Conservation (phyloP, 805 yeast genomes). For the Cyberlindnera japonica region DNA sequence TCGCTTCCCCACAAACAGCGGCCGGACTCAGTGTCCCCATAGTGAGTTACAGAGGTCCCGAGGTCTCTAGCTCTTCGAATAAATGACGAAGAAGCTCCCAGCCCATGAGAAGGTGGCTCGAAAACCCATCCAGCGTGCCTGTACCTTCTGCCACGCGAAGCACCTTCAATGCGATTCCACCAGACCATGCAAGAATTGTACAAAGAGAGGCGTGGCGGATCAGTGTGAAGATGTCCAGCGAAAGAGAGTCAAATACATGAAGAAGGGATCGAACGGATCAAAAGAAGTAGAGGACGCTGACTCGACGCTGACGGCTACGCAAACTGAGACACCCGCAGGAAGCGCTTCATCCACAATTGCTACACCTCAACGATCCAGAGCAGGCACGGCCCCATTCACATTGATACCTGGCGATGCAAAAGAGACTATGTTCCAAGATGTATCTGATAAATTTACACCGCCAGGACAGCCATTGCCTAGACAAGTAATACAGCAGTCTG, state of each 20-base stretch:
- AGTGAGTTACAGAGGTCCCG: neutral
- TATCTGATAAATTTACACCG: conserved; percentile 2
- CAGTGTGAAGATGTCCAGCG: conserved; percentile 57
- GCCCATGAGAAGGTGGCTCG: conserved; percentile 49
- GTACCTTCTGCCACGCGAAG: conserved; percentile 67
- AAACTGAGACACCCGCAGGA: neutral
- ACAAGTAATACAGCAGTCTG: neutral
- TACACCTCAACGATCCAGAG: neutral
- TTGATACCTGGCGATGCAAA: neutral
- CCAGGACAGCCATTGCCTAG: conserved; percentile 6
- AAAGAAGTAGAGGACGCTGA: neutral
- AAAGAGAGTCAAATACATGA: conserved; percentile 39
- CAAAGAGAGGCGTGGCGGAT: conserved; percentile 53
- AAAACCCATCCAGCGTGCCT: conserved; percentile 65
- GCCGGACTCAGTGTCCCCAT: neutral
- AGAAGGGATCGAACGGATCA: conserved; percentile 9
- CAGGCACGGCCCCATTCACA: neutral
- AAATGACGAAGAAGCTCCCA: conserved; percentile 64
- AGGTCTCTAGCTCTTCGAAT: neutral
- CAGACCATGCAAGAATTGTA: conserved; percentile 71
- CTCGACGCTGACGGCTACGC: neutral
- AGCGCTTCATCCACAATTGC: neutral
- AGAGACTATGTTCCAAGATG: neutral
- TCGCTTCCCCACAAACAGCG: neutral
- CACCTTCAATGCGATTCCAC: conserved; percentile 67